phyloP scores from a whole-genome alignment of 164 flowering plant species.

The Brasenia schreberi region DNA sequence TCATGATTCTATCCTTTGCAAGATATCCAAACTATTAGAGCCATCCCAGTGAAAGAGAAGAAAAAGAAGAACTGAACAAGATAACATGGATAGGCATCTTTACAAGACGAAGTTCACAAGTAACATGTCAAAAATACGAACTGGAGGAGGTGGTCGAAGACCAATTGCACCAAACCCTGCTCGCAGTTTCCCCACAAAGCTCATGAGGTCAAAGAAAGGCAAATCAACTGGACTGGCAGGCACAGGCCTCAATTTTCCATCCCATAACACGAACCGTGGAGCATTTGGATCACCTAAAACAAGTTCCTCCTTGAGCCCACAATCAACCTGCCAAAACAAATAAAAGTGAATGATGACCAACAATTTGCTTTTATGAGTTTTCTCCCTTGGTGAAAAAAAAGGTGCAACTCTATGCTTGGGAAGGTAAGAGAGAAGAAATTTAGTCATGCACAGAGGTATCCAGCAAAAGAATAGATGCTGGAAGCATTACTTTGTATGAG shows the following conservation, averaged over 20 bases:
- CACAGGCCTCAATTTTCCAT: conserved; percentile 76
- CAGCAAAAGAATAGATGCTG: too few relatives aligned
- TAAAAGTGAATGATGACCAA: not conserved
- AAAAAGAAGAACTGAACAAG: not conserved
- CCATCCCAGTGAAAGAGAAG: not conserved
- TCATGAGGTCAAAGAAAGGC: conserved; percentile 86
- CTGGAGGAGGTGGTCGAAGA: conserved; percentile 90
- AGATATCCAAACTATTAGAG: conserved; percentile 27
- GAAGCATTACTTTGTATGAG: too few relatives aligned
- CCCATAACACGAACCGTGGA: conserved; percentile 85
- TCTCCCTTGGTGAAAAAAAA: too few relatives aligned
- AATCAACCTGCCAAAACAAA: conserved; percentile 49
- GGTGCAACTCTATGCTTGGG: too few relatives aligned
- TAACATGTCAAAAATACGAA: conserved; percentile 26
- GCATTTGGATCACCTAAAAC: conserved; percentile 91
- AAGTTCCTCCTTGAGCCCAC: conserved; percentile 83
- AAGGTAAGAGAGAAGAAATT: too few relatives aligned
- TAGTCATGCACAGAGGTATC: too few relatives aligned
- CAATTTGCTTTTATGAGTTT: too few relatives aligned
- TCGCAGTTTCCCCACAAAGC: conserved; percentile 71
- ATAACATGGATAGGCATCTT: not conserved
- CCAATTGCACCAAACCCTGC: conserved; percentile 93
- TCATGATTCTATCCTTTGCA: conserved; percentile 76
- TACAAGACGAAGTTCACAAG: not conserved
- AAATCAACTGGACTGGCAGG: conserved; percentile 74